phyloP scores from a whole-genome alignment of 306 rosid genomes.

The Vigna radiata region DNA sequence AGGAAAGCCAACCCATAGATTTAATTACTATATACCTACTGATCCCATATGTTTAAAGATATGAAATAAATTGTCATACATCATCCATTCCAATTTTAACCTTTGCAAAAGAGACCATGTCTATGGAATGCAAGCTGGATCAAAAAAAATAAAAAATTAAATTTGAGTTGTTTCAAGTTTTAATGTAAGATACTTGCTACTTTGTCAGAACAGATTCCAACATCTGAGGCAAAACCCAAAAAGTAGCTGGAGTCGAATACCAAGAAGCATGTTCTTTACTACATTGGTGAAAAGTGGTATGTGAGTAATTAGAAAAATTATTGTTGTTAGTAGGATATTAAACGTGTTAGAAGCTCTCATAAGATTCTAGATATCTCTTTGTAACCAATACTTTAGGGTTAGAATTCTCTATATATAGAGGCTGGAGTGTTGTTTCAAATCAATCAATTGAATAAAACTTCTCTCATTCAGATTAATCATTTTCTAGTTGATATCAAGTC shows the following conservation, averaged over 20 bases:
- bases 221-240: neutral
- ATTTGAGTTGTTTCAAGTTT: neutral
- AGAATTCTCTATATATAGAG: too few species aligned
- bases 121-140: neutral
- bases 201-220: neutral
- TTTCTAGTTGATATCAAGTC: too few species aligned
- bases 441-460: too few species aligned
- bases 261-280: neutral
- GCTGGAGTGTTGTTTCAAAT: too few species aligned
- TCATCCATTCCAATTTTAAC: neutral
- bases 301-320: too few species aligned
- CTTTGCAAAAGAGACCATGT: neutral
- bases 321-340: too few species aligned
- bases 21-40: neutral
- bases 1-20: slow-evolving; percentile 3
- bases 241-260: neutral
- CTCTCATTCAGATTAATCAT: too few species aligned
- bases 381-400: too few species aligned
- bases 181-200: neutral
- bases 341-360: too few species aligned
- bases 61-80: neutral
- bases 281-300: neutral
- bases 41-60: slow-evolving; percentile 8
- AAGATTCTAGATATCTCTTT: too few species aligned
- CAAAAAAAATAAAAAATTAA: neutral